Evolutionary conservation across 75 land plant genomes (phyloP).

Genomic region (Cupressus sempervirens): DNA sequence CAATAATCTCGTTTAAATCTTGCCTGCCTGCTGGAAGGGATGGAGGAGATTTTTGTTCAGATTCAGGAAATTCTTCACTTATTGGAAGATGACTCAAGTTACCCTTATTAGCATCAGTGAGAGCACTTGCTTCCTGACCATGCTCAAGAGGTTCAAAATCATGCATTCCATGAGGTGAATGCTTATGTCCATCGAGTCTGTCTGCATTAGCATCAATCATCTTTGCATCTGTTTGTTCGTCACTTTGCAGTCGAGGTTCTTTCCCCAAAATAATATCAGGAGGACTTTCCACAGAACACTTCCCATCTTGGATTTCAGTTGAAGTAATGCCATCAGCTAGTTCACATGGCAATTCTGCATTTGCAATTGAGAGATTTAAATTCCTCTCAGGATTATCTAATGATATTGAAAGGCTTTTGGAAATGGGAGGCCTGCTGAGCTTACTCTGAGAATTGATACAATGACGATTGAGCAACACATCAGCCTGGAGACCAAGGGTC

Average conservation of each 20-base stretch:
- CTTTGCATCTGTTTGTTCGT: not conserved
- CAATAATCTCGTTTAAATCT: conserved; percentile 2
- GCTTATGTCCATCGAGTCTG: not conserved
- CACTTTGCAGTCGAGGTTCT: not conserved
- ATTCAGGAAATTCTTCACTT: not conserved
- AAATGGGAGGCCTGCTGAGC: not conserved
- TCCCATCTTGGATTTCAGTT: not conserved
- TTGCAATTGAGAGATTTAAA: conserved; percentile 5
- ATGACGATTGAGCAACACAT: not conserved
- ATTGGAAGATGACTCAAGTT: not conserved
- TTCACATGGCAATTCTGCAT: not conserved
- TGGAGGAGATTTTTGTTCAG: not conserved
- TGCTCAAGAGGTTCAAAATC: not conserved
- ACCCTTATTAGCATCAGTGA: not conserved
- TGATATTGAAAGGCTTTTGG: not conserved
- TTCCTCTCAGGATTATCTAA: not conserved
- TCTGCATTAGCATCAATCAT: conserved; percentile 3
- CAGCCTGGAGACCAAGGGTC: conserved; percentile 1
- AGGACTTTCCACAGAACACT: not conserved
- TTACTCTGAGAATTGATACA: not conserved
- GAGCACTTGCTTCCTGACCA: not conserved
- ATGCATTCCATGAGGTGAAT: not conserved
- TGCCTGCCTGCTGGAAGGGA: not conserved
- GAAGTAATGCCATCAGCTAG: not conserved
- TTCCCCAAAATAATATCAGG: not conserved